Conservation (phyloP, 805 yeast genomes). For the Cyberlindnera euphorbiae region DNA sequence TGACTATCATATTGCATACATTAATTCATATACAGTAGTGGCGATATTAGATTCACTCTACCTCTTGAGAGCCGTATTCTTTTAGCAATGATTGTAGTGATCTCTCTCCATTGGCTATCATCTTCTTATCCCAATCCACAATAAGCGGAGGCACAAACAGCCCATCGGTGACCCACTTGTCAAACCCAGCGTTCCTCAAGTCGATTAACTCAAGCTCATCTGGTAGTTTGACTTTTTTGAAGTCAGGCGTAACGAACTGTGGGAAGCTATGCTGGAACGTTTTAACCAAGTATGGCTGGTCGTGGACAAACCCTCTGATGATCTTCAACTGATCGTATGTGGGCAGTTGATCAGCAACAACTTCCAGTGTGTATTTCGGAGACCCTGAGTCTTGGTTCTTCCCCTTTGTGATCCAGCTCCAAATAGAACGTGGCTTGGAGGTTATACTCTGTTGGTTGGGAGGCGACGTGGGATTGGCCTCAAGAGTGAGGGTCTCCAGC, state of each 20-base stretch:
- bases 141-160: conserved; percentile 42
- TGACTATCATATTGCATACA: neutral
- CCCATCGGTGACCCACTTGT: conserved; percentile 18
- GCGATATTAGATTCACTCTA: no score
- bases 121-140: conserved; percentile 59
- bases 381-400: conserved; percentile 6
- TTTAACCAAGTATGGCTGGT: conserved; percentile 7
- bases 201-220: conserved; percentile 8
- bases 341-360: conserved; percentile 15
- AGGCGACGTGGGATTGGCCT: conserved; percentile 9
- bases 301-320: conserved; percentile 14
- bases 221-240: conserved; percentile 7
- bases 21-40: no score
- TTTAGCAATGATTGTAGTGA: conserved; percentile 29
- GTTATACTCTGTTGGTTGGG: conserved; percentile 5
- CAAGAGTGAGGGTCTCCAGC: conserved; percentile 6
- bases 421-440: conserved; percentile 13
- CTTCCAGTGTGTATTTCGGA: conserved; percentile 10
- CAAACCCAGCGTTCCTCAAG: conserved; percentile 8
- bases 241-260: conserved; percentile 12
- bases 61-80: no score
- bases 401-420: conserved; percentile 18
- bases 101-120: conserved; percentile 45
- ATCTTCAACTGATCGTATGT: conserved; percentile 25
- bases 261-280: conserved; percentile 22